Evolutionary conservation across 306 rosid species (phyloP).

Genomic region (Arachis hypogaea): DNA sequence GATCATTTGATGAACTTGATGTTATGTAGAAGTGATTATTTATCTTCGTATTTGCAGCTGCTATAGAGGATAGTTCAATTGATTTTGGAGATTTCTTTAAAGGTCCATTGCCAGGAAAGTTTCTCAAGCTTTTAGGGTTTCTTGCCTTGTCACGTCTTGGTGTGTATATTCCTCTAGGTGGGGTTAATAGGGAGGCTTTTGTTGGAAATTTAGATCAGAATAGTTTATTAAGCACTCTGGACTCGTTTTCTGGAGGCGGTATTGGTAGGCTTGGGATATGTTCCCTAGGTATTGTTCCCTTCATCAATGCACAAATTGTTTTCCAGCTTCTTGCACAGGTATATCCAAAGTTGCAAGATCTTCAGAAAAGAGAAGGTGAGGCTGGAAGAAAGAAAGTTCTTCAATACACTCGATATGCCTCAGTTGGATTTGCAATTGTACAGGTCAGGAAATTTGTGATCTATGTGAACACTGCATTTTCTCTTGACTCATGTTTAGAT

Average conservation of each 20-base stretch:
- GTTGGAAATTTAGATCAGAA: constrained; percentile 91
- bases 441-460: constrained; percentile 59
- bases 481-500: no score
- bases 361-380: constrained; percentile 95
- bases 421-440: constrained; percentile 92
- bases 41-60: constrained; percentile 65
- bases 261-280: constrained; percentile 95
- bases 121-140: constrained; percentile 83
- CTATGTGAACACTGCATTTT: no score
- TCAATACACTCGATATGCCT: constrained; percentile 90
- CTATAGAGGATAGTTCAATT: constrained; percentile 90
- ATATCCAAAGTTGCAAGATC: constrained; percentile 94
- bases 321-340: constrained; percentile 97
- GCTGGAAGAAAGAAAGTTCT: constrained; percentile 93
- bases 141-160: constrained; percentile 90
- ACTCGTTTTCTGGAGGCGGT: constrained; percentile 98
- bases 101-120: constrained; percentile 94
- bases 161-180: constrained; percentile 89
- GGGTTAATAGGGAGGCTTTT: constrained; percentile 94
- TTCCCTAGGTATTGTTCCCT: constrained; percentile 94
- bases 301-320: constrained; percentile 93
- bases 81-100: constrained; percentile 96
- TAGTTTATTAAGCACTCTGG: constrained; percentile 85
- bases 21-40: constrained; percentile 33
- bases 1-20: no score